Conservation (phyloP, 176 grass and related monocot genomes). For the Saccharum officinarum region DNA sequence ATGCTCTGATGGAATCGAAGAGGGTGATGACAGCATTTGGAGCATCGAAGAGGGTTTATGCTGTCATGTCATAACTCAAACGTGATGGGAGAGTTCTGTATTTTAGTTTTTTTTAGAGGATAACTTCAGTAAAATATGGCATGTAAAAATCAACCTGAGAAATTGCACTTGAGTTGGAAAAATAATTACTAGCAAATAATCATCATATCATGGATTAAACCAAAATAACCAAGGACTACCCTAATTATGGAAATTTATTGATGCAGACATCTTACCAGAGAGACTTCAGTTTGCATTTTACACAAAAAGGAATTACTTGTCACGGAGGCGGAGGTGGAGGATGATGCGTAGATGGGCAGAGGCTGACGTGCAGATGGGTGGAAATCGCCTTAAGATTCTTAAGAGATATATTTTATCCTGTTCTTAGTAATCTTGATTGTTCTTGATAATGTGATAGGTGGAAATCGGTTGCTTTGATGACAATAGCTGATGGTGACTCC, state of each 20-base stretch:
- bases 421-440: conserved; percentile 8
- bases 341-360: no score
- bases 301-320: no score
- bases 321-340: no score
- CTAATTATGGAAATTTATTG: conserved; percentile 20
- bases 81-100: neutral
- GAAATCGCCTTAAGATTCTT: no score
- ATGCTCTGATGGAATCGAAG: conserved; percentile 74
- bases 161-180: neutral
- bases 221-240: neutral
- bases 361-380: no score
- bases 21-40: conserved; percentile 79
- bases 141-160: conserved; percentile 14
- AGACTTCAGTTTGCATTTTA: conserved; percentile 80
- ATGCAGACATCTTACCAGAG: conserved; percentile 86
- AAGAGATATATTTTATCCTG: neutral
- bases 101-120: no score
- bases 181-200: conserved; percentile 6
- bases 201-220: neutral
- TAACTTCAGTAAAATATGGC: neutral
- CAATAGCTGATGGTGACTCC: conserved; percentile 60
- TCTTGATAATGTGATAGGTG: neutral
- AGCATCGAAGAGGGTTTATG: conserved; percentile 31
- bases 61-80: neutral
- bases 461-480: neutral